A percentile compares a stretch with the other conserved stretches of the same genome.
Evolutionary conservation across 257 asterid genomes (phyloP).

Genomic region (Nicotiana knightiana): DNA sequence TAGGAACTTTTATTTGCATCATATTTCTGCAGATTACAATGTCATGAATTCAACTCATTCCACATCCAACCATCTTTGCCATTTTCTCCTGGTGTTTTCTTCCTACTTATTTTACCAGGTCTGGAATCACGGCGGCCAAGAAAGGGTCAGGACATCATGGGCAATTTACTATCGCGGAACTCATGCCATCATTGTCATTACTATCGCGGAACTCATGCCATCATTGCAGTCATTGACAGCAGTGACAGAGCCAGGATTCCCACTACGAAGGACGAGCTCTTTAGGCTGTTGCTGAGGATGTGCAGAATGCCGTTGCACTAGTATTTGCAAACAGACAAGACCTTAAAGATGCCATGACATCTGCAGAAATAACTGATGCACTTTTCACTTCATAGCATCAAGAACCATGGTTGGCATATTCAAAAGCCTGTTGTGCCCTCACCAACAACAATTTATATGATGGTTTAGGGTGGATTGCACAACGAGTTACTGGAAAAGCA

Average conservation of each 20-base stretch:
- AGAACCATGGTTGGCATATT: slow-evolving; percentile 98
- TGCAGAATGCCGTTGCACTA: slow-evolving; percentile 65
- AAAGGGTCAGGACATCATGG: slow-evolving; percentile 82
- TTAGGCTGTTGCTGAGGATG: slow-evolving; percentile 77
- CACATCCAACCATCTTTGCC: no score
- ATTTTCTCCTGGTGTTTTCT: no score
- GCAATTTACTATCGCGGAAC: slow-evolving; percentile 85
- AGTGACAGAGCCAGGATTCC: slow-evolving; percentile 84
- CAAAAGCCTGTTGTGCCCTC: slow-evolving; percentile 80
- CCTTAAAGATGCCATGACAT: slow-evolving; percentile 93
- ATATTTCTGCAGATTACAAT: no score
- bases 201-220: slow-evolving; percentile 86
- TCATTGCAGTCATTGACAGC: slow-evolving; percentile 86
- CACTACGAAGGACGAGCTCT: slow-evolving; percentile 76
- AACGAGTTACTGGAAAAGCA: slow-evolving; percentile 69
- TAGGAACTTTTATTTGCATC: no score
- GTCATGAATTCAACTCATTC: no score
- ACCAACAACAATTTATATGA: slow-evolving; percentile 84
- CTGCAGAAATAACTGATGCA: slow-evolving; percentile 88
- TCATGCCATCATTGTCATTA: no score
- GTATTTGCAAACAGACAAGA: slow-evolving; percentile 93
- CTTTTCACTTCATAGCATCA: slow-evolving; percentile 81
- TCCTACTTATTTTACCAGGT: slow-evolving; percentile 35
- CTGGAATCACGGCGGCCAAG: slow-evolving; percentile 97
- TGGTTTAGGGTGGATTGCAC: slow-evolving; percentile 92